A percentile compares a stretch with the other conserved stretches of the same genome.
These are phyloP conservation scores for Verticillium nonalfalfae DNA, from an alignment of 2,329 filamentous ascomycete species.

Conservation along the genomic window DNA sequence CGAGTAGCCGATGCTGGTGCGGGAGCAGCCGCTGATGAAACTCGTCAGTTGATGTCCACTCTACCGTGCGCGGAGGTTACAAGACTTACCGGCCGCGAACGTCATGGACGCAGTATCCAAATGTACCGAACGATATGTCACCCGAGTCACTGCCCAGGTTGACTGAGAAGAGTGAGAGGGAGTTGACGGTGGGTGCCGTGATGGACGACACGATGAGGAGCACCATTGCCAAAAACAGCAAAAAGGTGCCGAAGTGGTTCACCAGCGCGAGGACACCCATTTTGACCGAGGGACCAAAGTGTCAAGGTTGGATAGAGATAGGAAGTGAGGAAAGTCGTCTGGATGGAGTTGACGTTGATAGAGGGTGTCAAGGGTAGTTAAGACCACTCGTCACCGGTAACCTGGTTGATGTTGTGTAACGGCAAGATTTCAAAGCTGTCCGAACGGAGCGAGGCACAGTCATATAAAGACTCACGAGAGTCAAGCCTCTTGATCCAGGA, in stretches of 20 bases:
- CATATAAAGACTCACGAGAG: neutral
- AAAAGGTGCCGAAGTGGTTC: constrained; percentile 51
- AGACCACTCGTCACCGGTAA: neutral
- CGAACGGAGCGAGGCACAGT: neutral
- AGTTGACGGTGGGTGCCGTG: constrained; percentile 50
- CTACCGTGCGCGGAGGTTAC: neutral
- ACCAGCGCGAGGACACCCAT: constrained; percentile 45
- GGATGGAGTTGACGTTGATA: neutral
- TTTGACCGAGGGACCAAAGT: constrained; percentile 10
- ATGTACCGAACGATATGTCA: constrained; percentile 50
- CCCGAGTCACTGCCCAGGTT: constrained; percentile 30
- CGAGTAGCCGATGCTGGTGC: constrained; percentile 47
- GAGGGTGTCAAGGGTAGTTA: neutral
- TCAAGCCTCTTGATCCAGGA: neutral
- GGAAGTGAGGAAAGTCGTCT: neutral
- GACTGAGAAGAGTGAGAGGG: constrained; percentile 48
- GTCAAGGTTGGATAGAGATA: neutral
- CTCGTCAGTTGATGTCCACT: neutral
- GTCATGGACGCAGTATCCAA: constrained; percentile 46
- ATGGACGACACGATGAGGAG: constrained; percentile 54
- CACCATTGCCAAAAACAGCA: constrained; percentile 48
- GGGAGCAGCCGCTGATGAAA: constrained; percentile 30
- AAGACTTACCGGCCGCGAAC: constrained; percentile 15
- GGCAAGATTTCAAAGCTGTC: neutral
- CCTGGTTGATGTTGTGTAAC: neutral